These are phyloP conservation scores for Leishmania guyanensis DNA, from an alignment of 208 protist genomes.

Conservation along the genomic window DNA sequence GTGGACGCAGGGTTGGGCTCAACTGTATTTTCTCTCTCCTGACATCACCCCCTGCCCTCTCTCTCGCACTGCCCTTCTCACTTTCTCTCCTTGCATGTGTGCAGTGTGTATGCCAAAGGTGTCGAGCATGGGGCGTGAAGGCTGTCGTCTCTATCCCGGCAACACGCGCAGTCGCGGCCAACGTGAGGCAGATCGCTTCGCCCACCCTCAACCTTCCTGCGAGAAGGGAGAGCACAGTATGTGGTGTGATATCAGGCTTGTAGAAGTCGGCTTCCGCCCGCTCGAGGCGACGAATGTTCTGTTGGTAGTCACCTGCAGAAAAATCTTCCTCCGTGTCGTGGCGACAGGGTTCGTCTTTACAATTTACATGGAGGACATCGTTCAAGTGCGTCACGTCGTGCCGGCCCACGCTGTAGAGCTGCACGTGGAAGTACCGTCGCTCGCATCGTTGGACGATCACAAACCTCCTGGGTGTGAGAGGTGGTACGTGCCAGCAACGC, in stretches of 20 bases:
- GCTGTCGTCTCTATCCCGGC: background rate
- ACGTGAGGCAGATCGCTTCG: slow-evolving; percentile 6
- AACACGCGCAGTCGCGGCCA: slow-evolving; percentile 13
- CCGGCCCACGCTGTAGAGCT: slow-evolving; percentile 31
- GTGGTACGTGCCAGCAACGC: background rate
- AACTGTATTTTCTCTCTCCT: background rate
- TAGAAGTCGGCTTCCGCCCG: slow-evolving; percentile 47
- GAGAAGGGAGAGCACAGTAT: slow-evolving; percentile 32
- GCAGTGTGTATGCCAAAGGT: background rate
- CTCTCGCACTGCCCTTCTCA: background rate
- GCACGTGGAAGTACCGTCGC: slow-evolving; percentile 22
- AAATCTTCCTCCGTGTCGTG: slow-evolving; percentile 48
- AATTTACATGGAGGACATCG: slow-evolving; percentile 39
- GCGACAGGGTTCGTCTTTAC: slow-evolving; percentile 57
- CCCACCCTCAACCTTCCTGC: background rate
- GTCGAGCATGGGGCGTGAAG: background rate
- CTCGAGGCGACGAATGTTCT: slow-evolving; percentile 46
- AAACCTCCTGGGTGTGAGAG: background rate
- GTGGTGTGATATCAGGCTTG: slow-evolving; percentile 48
- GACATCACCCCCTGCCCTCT: background rate
- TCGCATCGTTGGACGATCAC: background rate
- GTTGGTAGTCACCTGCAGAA: slow-evolving; percentile 36
- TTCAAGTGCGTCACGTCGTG: slow-evolving; percentile 16
- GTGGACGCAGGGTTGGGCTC: background rate
- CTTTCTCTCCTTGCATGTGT: background rate